Evolutionary conservation across 2,329 filamentous ascomycete genomes (phyloP), one percentile per base, ranked within the genome.

Genomic region (Drechslerella stenobrocha): DNA sequence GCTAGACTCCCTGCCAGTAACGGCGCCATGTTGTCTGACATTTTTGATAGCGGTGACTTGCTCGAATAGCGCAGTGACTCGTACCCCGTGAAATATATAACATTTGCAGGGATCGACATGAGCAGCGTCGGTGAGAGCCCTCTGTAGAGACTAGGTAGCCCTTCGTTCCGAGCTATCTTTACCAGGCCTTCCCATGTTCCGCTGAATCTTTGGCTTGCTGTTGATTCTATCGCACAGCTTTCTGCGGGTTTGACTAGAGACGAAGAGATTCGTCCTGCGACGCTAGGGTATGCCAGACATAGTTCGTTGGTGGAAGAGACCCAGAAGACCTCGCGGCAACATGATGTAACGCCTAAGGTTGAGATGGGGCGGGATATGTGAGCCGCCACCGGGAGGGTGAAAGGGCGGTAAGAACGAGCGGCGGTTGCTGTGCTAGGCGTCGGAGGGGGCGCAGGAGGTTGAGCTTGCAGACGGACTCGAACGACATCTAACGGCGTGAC

Each of bases 51-150:
- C 0, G 90, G 91, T 72, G 89, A 95, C 40, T 78, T 79, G 0
- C 80, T 79, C 73, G 89, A 87, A 70, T 82, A 88, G 32, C 93
- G 86, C 63, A 98, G 76, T 87, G 90, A 96, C 75, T 98, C 93
- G 77, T 98, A 98, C 35, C 93, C 93, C 9, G 93, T 95, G 74
- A 97, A 96, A 78, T 98, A 98, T 71, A 98, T 97, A 72, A 98
- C 93, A 75, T 98, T 98, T 23, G 86, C 90, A 0, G 93, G 93
- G 3, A 98, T 83, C 0, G 90, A 86, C 93, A 98, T 98, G 70
- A 90, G 82, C 20, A 98, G 79, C 0, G 93, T 98, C 0, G 93
- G 92, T n/a, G 89, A 95, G 3, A 98, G 79, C 0, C 93, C 93
- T 69, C 93, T 84, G 92, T 93, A 98, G 32, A 98, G 78, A 1